Base-by-base conservation (phyloP, 306 rosid species). In the Senna siamea region DNA sequence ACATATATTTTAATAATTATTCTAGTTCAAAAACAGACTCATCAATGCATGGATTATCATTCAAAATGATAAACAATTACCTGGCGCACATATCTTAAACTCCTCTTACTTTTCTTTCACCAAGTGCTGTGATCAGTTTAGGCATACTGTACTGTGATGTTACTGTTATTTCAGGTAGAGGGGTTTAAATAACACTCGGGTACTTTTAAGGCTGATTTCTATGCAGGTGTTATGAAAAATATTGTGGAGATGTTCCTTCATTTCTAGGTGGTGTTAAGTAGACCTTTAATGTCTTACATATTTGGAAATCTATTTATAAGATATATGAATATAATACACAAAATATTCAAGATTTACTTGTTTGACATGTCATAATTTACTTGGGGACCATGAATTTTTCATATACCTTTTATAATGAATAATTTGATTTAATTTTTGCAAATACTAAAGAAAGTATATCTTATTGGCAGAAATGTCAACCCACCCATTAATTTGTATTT, bases 1-100 rank as follows among this genome's bases (percentile, higher is more conserved):
- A 66, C 19, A 54, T n/a, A 48, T 15, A 47, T 73, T 74, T n/a
- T 63, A 60, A 66, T 46, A 51, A 35, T 57, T 73, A 35, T 35
- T 15, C 5, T 43, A 22, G 60, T 26, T 37, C 18, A 20, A 44
- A 58, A 32, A n/a, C 5, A 9, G 17, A 44, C 5, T 13, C 26
- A 6, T 66, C 40, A 14, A 26, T 26, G 14, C 40, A 28, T 13
- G 17, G 38, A 20, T 34, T 10, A 26, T 73, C 69, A 79, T 64
- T 19, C 19, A 30, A 50, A 47, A 47, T 56, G 20, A n/a, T 23
- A 26, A 12, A 53, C 60, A 20, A 52, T 60, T 72, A 37, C 53
- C 46, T 60, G 57, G 23, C 38, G 17, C 64, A 15, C 46, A 22
- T 62, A 26, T 66, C 41, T 11, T 60, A 61, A 41, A 47, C 2